Evolutionary conservation across 2,329 filamentous ascomycete species (phyloP).

Genomic region (Curvularia verruculosa): DNA sequence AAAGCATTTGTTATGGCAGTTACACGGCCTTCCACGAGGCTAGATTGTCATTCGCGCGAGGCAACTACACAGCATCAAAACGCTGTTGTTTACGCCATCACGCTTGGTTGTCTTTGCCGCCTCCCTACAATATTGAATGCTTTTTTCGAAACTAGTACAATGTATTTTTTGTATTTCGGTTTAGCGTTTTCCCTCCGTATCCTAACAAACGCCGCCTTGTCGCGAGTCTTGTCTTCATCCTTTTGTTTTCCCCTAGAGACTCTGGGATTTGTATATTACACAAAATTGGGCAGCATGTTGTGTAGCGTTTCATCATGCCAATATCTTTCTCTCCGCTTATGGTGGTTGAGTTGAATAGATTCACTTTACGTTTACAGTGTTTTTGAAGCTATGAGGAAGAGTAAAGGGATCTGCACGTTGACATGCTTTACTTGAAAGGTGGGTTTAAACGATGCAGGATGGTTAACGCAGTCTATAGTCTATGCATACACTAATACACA

Average conservation of each 20-base stretch:
- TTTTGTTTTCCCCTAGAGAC: neutral
- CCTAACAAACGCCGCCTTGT: neutral
- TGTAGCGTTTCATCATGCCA: neutral
- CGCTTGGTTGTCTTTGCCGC: too few species aligned
- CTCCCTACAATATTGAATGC: too few species aligned
- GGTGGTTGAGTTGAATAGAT: neutral
- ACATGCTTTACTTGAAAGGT: neutral
- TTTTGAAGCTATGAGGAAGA: neutral
- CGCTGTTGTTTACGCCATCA: too few species aligned
- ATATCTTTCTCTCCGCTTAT: conserved; percentile 1
- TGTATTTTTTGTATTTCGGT: neutral
- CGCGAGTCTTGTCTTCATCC: neutral
- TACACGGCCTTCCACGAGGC: too few species aligned
- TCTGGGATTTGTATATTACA: conserved; percentile 11
- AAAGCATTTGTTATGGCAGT: too few species aligned
- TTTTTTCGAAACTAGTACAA: neutral
- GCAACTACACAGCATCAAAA: too few species aligned
- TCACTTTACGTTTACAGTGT: neutral
- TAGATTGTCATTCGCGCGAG: too few species aligned
- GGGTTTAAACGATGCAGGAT: neutral
- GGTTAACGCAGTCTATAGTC: neutral
- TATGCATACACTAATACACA: neutral
- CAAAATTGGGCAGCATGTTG: conserved; percentile 8
- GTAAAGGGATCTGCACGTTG: neutral
- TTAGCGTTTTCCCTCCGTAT: neutral